Base-by-base conservation (phyloP, 345 rosid genomes). In the Atalantia buxifolia region DNA sequence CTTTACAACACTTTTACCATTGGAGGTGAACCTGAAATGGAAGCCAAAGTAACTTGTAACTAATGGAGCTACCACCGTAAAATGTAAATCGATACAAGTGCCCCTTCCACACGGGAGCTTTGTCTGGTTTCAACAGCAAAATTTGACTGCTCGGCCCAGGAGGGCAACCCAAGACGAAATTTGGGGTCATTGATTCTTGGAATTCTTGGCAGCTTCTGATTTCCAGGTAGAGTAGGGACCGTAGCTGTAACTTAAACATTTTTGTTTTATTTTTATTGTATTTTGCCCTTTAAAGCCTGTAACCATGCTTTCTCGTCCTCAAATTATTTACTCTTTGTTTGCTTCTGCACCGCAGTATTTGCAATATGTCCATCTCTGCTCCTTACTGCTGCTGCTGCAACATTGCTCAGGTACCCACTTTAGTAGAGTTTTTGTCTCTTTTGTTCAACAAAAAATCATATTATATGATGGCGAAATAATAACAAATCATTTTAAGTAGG, bases 221-320 rank as follows among this genome's bases (percentile, higher is more conserved):
- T 78, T 72, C 55, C 33, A 80, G 78, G 74, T 13, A 45, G 1
- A 16, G 81, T 69, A 83, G 80, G 83, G 83, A 69, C 82, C 82
- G 18, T 53, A 12, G 24, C 55, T 60, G 19, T 30, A 18, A 50
- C 5, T 9, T 10, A 53, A 35, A 45, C 30, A 30, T 19, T 45
- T 30, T 50, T 19, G 6, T 45, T 10, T n/a, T n/a, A 35, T 35
- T 9, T 55, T 9, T 78, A 59, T 65, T 71, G 69, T 83, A 31
- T 21, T 19, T 57, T 18, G 6, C 7, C 31, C 83, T 79, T 77
- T 69, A 80, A 82, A 78, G 87, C 79, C 86, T 86, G 85, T 74
- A 66, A 57, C 35, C 40, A 8, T 65, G 45, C 64, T 53, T 77
- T 61, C 69, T 76, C 45, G 38, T 45, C 80, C 60, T 50, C 48